Evolutionary conservation across 257 asterid species (phyloP), one percentile per base, ranked within the genome.

Genomic region (Capsicum pubescens): DNA sequence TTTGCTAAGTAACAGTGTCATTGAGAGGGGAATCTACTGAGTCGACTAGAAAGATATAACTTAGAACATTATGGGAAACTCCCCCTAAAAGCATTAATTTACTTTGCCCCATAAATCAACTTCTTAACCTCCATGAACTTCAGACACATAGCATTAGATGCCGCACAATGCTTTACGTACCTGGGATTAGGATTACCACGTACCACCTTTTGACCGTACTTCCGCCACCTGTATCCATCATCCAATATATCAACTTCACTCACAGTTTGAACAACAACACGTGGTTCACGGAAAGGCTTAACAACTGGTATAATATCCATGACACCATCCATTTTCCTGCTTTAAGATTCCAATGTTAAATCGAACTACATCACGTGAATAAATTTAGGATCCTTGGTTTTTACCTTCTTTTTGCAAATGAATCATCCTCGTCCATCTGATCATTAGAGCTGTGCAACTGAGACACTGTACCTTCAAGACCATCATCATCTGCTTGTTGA

Each of bases 131-230:
- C 60, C 63, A 12, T 74, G 81, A 74, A 74, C 81, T 76, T 76
- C 81, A 76, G 81, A 77, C 50, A 77, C 42, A 52, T 77, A 77
- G 81, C 50, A 77, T 54, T 77, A 77, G 50, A 77, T 32, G 26
- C 6, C 81, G 54, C 81, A 48, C 84, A 82, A 64, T 42, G 39
- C 48, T 36, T 68, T 69, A 81, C 86, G 61, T 84, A 96, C 99
- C 98, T 94, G 81, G 99, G 99, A 90, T 94, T 96, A 67, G 98
- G 99, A 89, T 96, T 96, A 83, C 98, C 98, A 60, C 98, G 91
- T 87, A 96, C 99, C 57, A 96, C 98, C 86, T 96, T 96, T 90
- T 96, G 99, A 74, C 99, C 99, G 54, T 96, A 96, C 88, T 96
- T 96, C 78, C 99, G 98, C 99, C 99, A 96, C 76, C 97, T 89